Evolutionary conservation across 768 basidiomycete species (phyloP), one percentile per base, ranked within the genome.

Genomic region (Lentinula guzmanii): DNA sequence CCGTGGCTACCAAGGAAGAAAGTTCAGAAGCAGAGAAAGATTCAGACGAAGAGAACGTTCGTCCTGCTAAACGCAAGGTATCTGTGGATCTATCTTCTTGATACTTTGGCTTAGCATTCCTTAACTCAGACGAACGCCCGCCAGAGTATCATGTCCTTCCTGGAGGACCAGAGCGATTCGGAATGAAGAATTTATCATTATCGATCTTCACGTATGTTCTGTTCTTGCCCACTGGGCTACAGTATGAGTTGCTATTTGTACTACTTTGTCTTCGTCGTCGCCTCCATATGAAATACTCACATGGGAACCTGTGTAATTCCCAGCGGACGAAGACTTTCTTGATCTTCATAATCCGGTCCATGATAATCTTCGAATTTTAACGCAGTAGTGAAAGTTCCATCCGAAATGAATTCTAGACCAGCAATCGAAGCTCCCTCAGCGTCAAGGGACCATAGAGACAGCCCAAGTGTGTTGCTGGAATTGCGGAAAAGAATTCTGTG

Each of bases 151-250:
- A 82, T 81, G 76, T 87, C 86, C 5, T 91, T 91, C 70, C 74
- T 92, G 62, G 78, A 74, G 42, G 86, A 89, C 66, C 87, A 91
- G 67, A 90, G 88, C 65, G 87, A 87, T 41, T 81, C 82, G 18
- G 84, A 85, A n/a, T 82, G 67, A 75, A n/a, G 7, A 15, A 6
- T 8, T 48, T 33, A 33, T 51, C 50, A 24, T 31, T 21, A 7
- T 18, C 15, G 10, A 46, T 21, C 3, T n/a, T 46, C 21, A n/a
- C 45, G 8, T 39, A 9, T 16, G 2, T 18, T 43, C 15, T 43
- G 16, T 43, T 43, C 16, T 28, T 43, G 16, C 42, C 16, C 42
- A 43, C 6, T 16, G 5, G 42, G 3, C 42, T 6, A 16, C 41
- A 43, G n/a, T n/a, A n/a, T n/a, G n/a, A n/a, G 39, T 13, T 41